These are phyloP conservation scores for rapeseed (Brassica napus) DNA, from an alignment of 345 rosid species.

Conservation along the genomic window DNA sequence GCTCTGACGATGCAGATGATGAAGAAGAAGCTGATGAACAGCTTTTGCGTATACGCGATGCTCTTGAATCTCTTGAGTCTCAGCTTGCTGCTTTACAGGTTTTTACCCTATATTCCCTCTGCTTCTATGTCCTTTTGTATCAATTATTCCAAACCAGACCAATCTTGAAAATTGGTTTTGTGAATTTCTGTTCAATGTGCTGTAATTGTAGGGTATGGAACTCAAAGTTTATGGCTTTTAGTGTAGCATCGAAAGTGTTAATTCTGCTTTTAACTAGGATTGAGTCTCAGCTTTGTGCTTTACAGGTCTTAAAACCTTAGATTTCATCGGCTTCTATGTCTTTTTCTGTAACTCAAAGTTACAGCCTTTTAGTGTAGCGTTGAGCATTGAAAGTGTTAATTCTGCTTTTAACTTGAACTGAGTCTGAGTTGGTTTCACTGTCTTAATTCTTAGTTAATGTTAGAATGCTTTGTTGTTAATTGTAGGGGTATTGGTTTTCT, in stretches of 20 bases:
- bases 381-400: conserved; percentile 7
- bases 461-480: not conserved
- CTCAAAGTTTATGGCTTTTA: conserved; percentile 6
- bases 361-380: not conserved
- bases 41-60: conserved; percentile 70
- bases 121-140: not conserved
- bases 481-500: not conserved
- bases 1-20: conserved; percentile 50
- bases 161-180: not conserved
- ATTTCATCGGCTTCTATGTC: not conserved
- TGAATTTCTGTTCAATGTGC: not conserved
- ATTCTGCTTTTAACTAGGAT: no score
- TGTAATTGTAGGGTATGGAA: not conserved
- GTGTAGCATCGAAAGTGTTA: not conserved
- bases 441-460: not conserved
- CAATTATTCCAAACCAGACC: not conserved
- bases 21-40: conserved; percentile 51
- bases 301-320: not conserved
- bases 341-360: not conserved
- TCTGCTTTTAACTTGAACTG: not conserved
- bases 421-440: not conserved
- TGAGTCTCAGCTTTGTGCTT: not conserved
- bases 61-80: conserved; percentile 74
- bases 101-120: not conserved
- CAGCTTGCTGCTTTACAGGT: conserved; percentile 85